Base-by-base conservation (phyloP, 176 grass and related monocot species). In the Aegilops umbellulata region DNA sequence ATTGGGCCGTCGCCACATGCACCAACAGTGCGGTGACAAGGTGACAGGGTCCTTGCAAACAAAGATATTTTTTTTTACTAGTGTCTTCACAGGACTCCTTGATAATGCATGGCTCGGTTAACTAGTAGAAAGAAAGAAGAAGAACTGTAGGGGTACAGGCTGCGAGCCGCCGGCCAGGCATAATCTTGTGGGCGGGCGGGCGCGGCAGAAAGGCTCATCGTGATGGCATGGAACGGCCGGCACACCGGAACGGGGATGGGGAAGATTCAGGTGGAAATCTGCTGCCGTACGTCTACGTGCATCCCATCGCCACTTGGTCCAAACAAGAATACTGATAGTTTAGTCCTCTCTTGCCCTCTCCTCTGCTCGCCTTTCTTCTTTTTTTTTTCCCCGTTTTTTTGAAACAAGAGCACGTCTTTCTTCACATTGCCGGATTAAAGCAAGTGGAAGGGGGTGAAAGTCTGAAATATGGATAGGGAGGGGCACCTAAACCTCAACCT, bases 111-210 rank as follows among this genome's bases (percentile, higher is more conserved):
- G 39, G 2, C 38, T 10, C 38, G 38, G 8, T 39, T 39, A 39
- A 39, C 8, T 38, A 38, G 36, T n/a, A n/a, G n/a, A n/a, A n/a
- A n/a, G n/a, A n/a, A n/a, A n/a, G 2, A 38, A 38, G 36, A 39
- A 39, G 38, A 39, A 39, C 38, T 11, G 10, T 42, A 32, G 31
- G 4, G 31, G 31, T 5, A 3, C 10, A 32, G 31, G 31, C 31
- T 32, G 31, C 31, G 31, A 32, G 31, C 31, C 31, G 31, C 51
- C 51, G 17, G 58, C 69, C 68, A 42, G 58, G 68, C 77, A 60
- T 19, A 76, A 47, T 65, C 69, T 69, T 69, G 69, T 89, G 88
- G 82, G 88, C 69, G 88, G 82, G 88, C 69, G 75, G 14, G 26
- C 44, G 16, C 49, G 49, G 46, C 20, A 34, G 7, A 42, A 42